Percentiles rank a stretch among this genome's conserved stretches.
Conservation (phyloP, 1,139 yeast species). For the Hemisphaericaspora lyxosophila region DNA sequence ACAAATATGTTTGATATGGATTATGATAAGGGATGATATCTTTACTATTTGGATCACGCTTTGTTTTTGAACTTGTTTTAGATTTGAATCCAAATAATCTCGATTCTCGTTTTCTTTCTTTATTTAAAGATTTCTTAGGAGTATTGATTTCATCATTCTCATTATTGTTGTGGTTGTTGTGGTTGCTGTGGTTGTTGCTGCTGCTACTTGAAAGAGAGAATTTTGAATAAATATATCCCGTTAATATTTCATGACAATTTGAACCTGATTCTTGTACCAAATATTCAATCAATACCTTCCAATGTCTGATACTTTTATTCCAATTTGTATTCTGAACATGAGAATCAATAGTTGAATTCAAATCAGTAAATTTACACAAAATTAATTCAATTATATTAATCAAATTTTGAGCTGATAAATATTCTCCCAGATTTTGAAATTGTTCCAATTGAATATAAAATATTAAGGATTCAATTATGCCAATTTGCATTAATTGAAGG, state of each 20-base stretch:
- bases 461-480: conserved; percentile 35
- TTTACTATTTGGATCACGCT: conserved; percentile 17
- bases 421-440: conserved; percentile 43
- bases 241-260: conserved; percentile 38
- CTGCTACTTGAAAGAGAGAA: conserved; percentile 16
- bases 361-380: conserved; percentile 31
- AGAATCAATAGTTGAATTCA: conserved; percentile 14
- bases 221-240: conserved; percentile 31
- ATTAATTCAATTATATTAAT: conserved; percentile 30
- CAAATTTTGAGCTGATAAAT: conserved; percentile 27
- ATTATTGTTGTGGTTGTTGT: too few relatives aligned
- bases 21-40: conserved; percentile 34
- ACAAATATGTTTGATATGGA: conserved; percentile 35
- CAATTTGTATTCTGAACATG: conserved; percentile 39
- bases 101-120: conserved; percentile 24
- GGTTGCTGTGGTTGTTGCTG: too few relatives aligned
- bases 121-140: conserved; percentile 6
- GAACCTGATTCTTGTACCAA: conserved; percentile 42
- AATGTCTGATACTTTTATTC: conserved; percentile 32
- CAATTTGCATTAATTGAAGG: conserved; percentile 28
- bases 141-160: conserved; percentile 1
- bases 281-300: conserved; percentile 32
- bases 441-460: conserved; percentile 44
- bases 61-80: conserved; percentile 22
- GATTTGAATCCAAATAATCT: conserved; percentile 29